Conservation (phyloP, 495 filamentous ascomycete species). For the Xylaria palmicola region DNA sequence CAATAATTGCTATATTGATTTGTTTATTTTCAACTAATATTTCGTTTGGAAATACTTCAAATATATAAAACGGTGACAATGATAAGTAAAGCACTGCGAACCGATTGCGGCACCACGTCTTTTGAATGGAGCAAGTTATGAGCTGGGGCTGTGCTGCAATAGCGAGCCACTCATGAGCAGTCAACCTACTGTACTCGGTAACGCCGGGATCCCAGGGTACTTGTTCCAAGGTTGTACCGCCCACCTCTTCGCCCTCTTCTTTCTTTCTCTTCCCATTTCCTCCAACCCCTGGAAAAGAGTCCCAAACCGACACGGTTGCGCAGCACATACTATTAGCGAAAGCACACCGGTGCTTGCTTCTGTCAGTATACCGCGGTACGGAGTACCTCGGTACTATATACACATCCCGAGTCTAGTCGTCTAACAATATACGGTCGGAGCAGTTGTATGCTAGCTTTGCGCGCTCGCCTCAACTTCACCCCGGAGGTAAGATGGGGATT, state of each 20-base stretch:
- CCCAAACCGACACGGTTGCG: background rate
- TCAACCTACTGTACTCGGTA: background rate
- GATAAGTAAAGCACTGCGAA: no score
- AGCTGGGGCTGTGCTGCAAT: conserved; percentile 8
- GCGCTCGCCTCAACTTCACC: background rate
- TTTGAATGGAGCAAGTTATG: no score
- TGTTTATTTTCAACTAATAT: no score
- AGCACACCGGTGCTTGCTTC: background rate
- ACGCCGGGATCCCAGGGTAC: conserved; percentile 3
- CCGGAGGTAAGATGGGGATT: no score
- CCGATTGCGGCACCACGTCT: no score
- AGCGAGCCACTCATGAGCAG: background rate
- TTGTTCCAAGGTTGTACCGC: conserved; percentile 14
- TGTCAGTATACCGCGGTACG: background rate
- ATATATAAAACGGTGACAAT: no score
- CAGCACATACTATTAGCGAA: background rate
- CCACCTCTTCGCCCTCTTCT: background rate
- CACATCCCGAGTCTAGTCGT: background rate
- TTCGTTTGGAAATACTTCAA: no score
- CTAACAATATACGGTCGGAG: no score
- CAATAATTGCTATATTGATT: no score
- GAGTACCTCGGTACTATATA: background rate
- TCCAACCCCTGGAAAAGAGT: background rate
- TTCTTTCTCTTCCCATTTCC: background rate
- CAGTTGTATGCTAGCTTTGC: no score